Evolutionary conservation across 805 yeast genomes (phyloP).

Genomic region (Yarrowia phangngaensis): DNA sequence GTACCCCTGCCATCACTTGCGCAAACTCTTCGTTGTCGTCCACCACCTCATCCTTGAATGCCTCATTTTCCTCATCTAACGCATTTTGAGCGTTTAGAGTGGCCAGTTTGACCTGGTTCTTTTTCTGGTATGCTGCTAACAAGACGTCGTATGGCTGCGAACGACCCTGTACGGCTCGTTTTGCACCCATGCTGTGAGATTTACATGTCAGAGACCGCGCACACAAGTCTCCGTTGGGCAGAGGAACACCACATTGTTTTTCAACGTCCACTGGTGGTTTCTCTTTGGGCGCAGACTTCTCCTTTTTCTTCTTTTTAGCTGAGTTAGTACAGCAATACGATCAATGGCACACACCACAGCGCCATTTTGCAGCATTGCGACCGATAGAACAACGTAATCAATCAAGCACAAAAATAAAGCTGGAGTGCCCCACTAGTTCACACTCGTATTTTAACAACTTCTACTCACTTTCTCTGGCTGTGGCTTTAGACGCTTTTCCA

Average conservation of each 20-base stretch:
- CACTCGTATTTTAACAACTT: too few species aligned
- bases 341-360: neutral
- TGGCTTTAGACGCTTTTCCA: too few species aligned
- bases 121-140: constrained; percentile 79
- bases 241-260: constrained; percentile 85
- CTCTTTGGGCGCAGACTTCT: constrained; percentile 45
- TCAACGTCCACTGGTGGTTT: constrained; percentile 85
- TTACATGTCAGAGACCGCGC: constrained; percentile 88
- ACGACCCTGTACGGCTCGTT: constrained; percentile 83
- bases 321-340: constrained; percentile 4
- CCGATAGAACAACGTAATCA: too few species aligned
- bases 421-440: too few species aligned
- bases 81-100: constrained; percentile 41
- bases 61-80: constrained; percentile 37
- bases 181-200: constrained; percentile 93
- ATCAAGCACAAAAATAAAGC: too few species aligned
- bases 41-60: constrained; percentile 38
- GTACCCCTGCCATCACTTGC: constrained; percentile 79
- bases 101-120: constrained; percentile 82
- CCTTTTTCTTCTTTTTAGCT: constrained; percentile 35
- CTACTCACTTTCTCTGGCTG: constrained; percentile 25
- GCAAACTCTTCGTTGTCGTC: constrained; percentile 90
- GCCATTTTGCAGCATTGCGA: too few species aligned
- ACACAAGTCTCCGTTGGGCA: constrained; percentile 83
- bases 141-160: constrained; percentile 81